phyloP scores from a whole-genome alignment of 2,329 filamentous ascomycete genomes.

The Blastomyces silverae region DNA sequence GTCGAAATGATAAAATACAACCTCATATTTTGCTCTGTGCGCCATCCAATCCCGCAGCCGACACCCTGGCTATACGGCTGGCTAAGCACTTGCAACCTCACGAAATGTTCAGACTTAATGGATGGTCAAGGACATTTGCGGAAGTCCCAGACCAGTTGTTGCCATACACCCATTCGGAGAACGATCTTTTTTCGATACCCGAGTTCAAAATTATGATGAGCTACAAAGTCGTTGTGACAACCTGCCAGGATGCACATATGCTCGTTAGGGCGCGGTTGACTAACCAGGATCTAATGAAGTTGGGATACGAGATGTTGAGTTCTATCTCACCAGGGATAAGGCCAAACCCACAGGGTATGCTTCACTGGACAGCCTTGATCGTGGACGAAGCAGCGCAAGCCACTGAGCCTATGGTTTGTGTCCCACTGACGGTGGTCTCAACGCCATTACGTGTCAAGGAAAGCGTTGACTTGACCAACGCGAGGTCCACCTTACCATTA shows the following conservation, averaged over 20 bases:
- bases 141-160: constrained; percentile 40
- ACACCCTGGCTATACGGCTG: constrained; percentile 40
- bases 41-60: constrained; percentile 44
- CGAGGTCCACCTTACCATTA: constrained; percentile 27
- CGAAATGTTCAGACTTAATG: constrained; percentile 41
- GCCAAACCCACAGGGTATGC: constrained; percentile 19
- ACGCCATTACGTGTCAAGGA: constrained; percentile 28
- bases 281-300: constrained; percentile 37
- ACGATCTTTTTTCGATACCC: constrained; percentile 40
- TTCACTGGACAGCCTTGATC: constrained; percentile 42
- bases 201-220: constrained; percentile 35
- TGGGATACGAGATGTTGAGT: constrained; percentile 35
- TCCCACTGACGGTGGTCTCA: constrained; percentile 38
- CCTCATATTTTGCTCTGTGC: constrained; percentile 41
- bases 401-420: constrained; percentile 39
- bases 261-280: constrained; percentile 40
- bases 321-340: constrained; percentile 24
- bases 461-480: neutral
- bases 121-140: constrained; percentile 35
- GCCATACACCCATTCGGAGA: constrained; percentile 36
- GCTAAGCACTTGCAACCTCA: constrained; percentile 31
- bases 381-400: constrained; percentile 45
- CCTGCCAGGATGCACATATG: constrained; percentile 39
- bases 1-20: constrained; percentile 10
- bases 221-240: constrained; percentile 41